phyloP scores from a whole-genome alignment of 2,329 filamentous ascomycete species.

The Clonostachys sp. region DNA sequence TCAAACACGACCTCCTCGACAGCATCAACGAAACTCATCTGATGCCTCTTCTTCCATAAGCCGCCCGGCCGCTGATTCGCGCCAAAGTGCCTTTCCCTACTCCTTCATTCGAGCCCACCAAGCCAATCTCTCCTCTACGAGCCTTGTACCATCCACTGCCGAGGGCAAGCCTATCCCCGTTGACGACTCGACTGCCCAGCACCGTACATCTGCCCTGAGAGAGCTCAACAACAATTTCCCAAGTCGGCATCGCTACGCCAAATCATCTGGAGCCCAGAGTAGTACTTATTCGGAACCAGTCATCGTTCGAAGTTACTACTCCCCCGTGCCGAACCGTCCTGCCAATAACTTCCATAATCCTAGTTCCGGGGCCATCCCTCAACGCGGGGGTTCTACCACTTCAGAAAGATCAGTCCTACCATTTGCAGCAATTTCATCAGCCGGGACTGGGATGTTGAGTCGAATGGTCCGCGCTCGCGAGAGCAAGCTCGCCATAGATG shows the following conservation, averaged over 20 bases:
- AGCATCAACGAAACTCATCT: conserved; percentile 10
- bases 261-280: conserved; percentile 50
- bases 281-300: conserved; percentile 62
- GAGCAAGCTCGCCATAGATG: conserved; percentile 7
- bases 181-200: conserved; percentile 48
- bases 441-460: conserved; percentile 32
- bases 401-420: conserved; percentile 21
- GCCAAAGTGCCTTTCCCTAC: conserved; percentile 35
- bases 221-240: conserved; percentile 55
- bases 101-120: conserved; percentile 43
- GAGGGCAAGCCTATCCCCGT: conserved; percentile 51
- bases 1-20: conserved; percentile 9
- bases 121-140: conserved; percentile 45
- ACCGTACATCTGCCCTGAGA: conserved; percentile 55
- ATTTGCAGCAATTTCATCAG: conserved; percentile 21
- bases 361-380: conserved; percentile 13
- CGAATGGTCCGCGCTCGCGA: conserved; percentile 35
- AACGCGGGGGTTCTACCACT: conserved; percentile 18
- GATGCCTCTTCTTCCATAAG: conserved; percentile 13
- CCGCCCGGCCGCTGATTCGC: conserved; percentile 13
- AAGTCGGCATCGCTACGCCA: conserved; percentile 50
- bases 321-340: conserved; percentile 29
- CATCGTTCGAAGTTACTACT: conserved; percentile 59
- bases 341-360: conserved; percentile 17
- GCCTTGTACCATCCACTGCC: conserved; percentile 48